Base-by-base conservation (phyloP, 108 stramenopile genomes). In the Stephanodiscus minutulus region DNA sequence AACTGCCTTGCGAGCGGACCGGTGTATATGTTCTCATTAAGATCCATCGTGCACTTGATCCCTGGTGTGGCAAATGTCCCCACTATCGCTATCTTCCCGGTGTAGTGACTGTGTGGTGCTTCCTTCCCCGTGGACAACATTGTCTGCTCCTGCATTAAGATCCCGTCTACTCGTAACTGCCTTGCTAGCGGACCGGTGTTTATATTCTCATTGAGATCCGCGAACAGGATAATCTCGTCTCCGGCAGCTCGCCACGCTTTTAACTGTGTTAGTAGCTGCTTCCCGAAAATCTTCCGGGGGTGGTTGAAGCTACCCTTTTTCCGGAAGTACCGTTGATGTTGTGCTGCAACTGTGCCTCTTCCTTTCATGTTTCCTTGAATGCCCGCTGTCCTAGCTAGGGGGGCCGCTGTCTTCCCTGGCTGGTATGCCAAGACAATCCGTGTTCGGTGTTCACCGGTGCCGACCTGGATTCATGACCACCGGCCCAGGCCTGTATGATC, bases 171-270 rank as follows among this genome's bases (percentile, higher is more conserved):
- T 35, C 29, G 6, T 2, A 41, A 8, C 1, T 1, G 4, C 9
- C 11, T 4, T 0, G 65, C 24, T 6, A 68, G 27, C 2, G 21
- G 5, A 13, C 66, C 66, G 17, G 11, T 31, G 17, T 68, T 55
- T 1, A 55, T 36, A 37, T 68, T 54, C 13, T 68, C 53, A 55
- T 68, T 68, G 37, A 49, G 1, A 18, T 68, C 53, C 0, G 39
- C 20, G 9, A 68, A 55, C 3, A 68, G 27, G 7, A 66, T 66
- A 50, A 66, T 66, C 0, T 35, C 64, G 15, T 66, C 24, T 0
- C 39, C 27, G 0, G 48, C 7, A 3, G n/a, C 7, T 49, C 31
- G 36, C 64, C 64, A 66, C 4, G 20, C 22, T 12, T 6, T 0
- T 1, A 66, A 24, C 31, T 66, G 64, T 24, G 27, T 12, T 4